Evolutionary conservation across 495 filamentous ascomycete genomes (phyloP).

Genomic region (Penicillium cataractarum): DNA sequence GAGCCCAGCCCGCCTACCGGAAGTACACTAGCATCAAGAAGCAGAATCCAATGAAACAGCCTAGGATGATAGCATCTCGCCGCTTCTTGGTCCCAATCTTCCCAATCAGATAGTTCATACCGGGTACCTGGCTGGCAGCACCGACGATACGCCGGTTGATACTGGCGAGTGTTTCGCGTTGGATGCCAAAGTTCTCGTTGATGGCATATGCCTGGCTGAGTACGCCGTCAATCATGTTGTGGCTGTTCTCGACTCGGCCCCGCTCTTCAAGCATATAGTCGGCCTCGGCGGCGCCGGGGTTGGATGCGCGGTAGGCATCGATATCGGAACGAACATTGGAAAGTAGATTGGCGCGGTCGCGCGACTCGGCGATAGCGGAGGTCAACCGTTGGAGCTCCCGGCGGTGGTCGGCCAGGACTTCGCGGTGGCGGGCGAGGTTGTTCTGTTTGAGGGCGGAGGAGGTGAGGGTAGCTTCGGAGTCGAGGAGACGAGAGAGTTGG

Average conservation of each 20-base stretch:
- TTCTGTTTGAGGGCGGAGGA: slow-evolving; percentile 92
- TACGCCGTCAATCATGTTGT: slow-evolving; percentile 86
- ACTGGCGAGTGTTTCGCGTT: slow-evolving; percentile 81
- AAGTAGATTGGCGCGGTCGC: slow-evolving; percentile 89
- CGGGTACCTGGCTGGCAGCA: slow-evolving; percentile 87
- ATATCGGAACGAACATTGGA: slow-evolving; percentile 91
- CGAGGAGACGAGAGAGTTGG: slow-evolving; percentile 86
- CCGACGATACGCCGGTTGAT: slow-evolving; percentile 88
- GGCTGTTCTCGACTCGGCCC: slow-evolving; percentile 77
- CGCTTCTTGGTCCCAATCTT: slow-evolving; percentile 95
- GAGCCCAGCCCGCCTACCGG: slow-evolving; percentile 46
- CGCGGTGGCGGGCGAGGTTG: slow-evolving; percentile 89
- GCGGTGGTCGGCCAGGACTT: slow-evolving; percentile 84
- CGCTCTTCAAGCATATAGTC: slow-evolving; percentile 98
- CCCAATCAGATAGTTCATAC: slow-evolving; percentile 89
- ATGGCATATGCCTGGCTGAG: slow-evolving; percentile 97
- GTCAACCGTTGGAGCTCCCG: slow-evolving; percentile 78
- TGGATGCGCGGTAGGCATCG: slow-evolving; percentile 77
- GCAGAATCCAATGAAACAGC: slow-evolving; percentile 86
- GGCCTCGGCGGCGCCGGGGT: slow-evolving; percentile 80
- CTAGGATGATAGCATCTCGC: slow-evolving; percentile 92
- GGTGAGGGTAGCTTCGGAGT: slow-evolving; percentile 88
- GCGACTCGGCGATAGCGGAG: slow-evolving; percentile 66
- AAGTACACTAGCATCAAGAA: slow-evolving; percentile 87
- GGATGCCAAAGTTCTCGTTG: slow-evolving; percentile 84